Evolutionary conservation across 2,329 filamentous ascomycete species (phyloP).

Genomic region (Penicillium occitanis): DNA sequence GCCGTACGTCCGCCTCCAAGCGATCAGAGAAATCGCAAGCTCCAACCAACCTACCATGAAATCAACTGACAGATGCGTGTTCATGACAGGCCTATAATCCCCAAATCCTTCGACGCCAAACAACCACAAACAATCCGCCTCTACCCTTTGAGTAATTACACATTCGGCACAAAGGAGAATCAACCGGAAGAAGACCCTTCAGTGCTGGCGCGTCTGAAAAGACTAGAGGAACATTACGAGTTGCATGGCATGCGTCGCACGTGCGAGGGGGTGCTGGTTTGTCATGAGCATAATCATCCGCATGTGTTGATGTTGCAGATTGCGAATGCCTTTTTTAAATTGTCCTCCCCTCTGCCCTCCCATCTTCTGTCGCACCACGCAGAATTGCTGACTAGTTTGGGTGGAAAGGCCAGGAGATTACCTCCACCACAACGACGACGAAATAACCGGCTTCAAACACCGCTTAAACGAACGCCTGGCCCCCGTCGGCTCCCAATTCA

Average conservation of each 20-base stretch:
- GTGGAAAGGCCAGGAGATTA: conserved; percentile 77
- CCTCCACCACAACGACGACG: conserved; percentile 79
- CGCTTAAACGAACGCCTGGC: conserved; percentile 91
- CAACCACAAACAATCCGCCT: conserved; percentile 88
- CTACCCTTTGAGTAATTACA: conserved; percentile 97
- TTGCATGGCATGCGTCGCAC: conserved; percentile 94
- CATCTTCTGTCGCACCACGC: neutral
- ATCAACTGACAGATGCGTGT: neutral
- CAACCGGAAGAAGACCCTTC: conserved; percentile 98
- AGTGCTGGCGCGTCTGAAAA: conserved; percentile 85
- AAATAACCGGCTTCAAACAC: conserved; percentile 90
- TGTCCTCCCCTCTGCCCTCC: conserved; percentile 60
- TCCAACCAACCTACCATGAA: neutral
- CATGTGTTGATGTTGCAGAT: conserved; percentile 99
- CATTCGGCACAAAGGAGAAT: conserved; percentile 96
- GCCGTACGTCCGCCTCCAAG: conserved; percentile 49
- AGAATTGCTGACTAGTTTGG: no score
- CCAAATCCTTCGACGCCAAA: conserved; percentile 80
- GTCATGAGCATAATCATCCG: conserved; percentile 98
- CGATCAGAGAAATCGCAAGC: neutral
- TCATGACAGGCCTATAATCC: conserved; percentile 64
- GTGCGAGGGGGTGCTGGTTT: conserved; percentile 94
- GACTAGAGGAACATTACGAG: conserved; percentile 92
- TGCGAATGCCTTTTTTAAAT: conserved; percentile 98
- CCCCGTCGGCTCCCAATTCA: conserved; percentile 77